Conservation (phyloP, 2,329 filamentous ascomycete species). For the Neofusicoccum ribis region DNA sequence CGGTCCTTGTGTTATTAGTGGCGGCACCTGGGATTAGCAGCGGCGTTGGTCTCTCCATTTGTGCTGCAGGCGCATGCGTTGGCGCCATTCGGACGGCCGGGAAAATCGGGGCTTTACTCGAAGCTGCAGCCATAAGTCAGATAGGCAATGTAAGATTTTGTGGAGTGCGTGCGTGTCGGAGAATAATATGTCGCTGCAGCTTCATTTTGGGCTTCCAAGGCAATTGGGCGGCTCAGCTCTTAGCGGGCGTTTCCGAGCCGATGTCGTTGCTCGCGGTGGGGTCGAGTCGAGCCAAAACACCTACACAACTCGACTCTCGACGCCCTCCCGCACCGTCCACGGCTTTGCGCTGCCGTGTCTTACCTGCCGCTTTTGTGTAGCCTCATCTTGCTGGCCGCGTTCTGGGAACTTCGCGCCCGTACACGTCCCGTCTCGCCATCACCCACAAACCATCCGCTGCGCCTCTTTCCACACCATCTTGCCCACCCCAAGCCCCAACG, state of each 20-base stretch:
- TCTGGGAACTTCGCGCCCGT: background rate
- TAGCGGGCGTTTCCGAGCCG: too few relatives aligned
- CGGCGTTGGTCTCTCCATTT: background rate
- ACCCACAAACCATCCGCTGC: background rate
- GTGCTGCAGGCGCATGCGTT: conserved; percentile 5
- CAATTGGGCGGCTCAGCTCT: background rate
- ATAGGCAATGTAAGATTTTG: background rate
- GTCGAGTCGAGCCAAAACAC: background rate
- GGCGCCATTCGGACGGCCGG: conserved; percentile 3
- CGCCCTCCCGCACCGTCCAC: background rate
- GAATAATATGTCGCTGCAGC: background rate
- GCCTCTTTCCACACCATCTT: too few relatives aligned
- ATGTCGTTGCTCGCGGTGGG: too few relatives aligned
- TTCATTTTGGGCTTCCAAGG: background rate
- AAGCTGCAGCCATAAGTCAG: conserved; percentile 1
- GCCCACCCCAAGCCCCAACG: too few relatives aligned
- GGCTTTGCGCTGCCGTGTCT: background rate
- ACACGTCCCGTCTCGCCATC: background rate
- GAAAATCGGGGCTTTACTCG: background rate
- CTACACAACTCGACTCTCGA: background rate
- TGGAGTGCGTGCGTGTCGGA: background rate
- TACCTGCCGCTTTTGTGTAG: background rate
- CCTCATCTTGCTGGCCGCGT: background rate
- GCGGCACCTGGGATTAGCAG: background rate
- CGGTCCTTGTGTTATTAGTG: conserved; percentile 4